Percentiles rank a stretch among this genome's conserved stretches.
Evolutionary conservation across 805 yeast species (phyloP).

Genomic region (Schwanniomyces yamadae): DNA sequence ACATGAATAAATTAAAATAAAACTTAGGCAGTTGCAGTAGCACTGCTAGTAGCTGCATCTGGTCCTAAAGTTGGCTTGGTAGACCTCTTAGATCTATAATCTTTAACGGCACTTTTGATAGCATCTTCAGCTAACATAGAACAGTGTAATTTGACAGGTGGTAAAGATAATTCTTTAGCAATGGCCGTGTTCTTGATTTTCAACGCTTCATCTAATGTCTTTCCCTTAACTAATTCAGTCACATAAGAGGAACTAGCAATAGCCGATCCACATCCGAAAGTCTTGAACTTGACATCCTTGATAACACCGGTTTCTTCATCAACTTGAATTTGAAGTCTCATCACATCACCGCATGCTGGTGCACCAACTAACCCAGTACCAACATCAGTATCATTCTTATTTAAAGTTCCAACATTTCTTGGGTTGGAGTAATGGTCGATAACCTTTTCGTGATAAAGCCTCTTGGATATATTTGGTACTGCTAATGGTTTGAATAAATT

Average conservation of each 20-base stretch:
- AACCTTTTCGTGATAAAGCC: constrained; percentile 84
- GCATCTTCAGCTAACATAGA: constrained; percentile 99
- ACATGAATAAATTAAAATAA: too few species aligned
- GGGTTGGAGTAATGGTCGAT: constrained; percentile 97
- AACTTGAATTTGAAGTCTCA: constrained; percentile 94
- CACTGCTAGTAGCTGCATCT: constrained; percentile 35
- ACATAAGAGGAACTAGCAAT: constrained; percentile 95
- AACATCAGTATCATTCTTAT: constrained; percentile 70
- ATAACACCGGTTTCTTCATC: constrained; percentile 87
- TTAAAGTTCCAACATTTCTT: constrained; percentile 91
- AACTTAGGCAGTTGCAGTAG: constrained; percentile 15
- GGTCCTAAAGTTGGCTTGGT: constrained; percentile 60
- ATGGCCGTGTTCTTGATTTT: constrained; percentile 90
- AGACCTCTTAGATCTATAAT: constrained; percentile 81
- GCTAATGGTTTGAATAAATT: constrained; percentile 7
- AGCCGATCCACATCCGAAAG: constrained; percentile 99
- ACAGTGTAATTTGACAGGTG: constrained; percentile 97
- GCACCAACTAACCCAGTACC: constrained; percentile 99
- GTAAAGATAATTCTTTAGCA: constrained; percentile 90
- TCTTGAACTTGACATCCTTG: constrained; percentile 94
- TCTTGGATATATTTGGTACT: constrained; percentile 12
- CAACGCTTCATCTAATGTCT: constrained; percentile 90
- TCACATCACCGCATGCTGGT: constrained; percentile 99
- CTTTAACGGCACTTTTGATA: constrained; percentile 94
- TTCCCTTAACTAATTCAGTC: constrained; percentile 93